phyloP scores from a whole-genome alignment of 805 yeast genomes.

The Ogataea methylovora region DNA sequence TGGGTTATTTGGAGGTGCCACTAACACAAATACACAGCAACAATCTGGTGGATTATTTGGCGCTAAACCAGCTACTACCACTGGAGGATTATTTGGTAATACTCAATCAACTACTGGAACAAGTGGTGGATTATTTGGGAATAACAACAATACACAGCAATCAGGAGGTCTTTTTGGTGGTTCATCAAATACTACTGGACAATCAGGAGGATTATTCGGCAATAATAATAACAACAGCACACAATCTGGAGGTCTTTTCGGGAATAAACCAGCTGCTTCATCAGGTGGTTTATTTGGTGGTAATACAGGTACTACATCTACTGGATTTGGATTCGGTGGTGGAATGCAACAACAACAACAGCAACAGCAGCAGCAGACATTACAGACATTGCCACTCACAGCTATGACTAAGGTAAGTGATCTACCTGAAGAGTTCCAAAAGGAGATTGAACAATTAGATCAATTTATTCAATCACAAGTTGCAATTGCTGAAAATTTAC shows the following conservation, averaged over 20 bases:
- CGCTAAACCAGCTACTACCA: slow-evolving; percentile 6
- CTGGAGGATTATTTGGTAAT: slow-evolving; percentile 9
- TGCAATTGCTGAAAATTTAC: slow-evolving; percentile 59
- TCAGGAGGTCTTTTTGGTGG: no score
- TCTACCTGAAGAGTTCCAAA: slow-evolving; percentile 62
- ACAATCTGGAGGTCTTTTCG: slow-evolving; percentile 25
- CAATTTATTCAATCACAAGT: slow-evolving; percentile 69
- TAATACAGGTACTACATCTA: slow-evolving; percentile 1
- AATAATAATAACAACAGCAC: slow-evolving; percentile 7
- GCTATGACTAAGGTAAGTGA: slow-evolving; percentile 73
- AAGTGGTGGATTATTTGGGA: slow-evolving; percentile 20
- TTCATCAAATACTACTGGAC: neutral
- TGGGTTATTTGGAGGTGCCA: slow-evolving; percentile 24
- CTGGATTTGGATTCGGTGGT: neutral
- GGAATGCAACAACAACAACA: slow-evolving; percentile 11
- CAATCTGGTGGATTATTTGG: slow-evolving; percentile 31
- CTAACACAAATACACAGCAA: slow-evolving; percentile 11
- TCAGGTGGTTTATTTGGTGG: slow-evolving; percentile 14
- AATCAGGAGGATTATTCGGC: slow-evolving; percentile 17
- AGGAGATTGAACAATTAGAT: slow-evolving; percentile 63
- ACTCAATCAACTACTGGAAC: neutral
- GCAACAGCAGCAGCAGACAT: slow-evolving; percentile 34
- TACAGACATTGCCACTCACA: slow-evolving; percentile 44
- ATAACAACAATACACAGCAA: neutral
- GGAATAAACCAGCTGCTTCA: slow-evolving; percentile 11